phyloP scores from a whole-genome alignment of 176 grass and related monocot genomes.

The Saccharum officinarum region DNA sequence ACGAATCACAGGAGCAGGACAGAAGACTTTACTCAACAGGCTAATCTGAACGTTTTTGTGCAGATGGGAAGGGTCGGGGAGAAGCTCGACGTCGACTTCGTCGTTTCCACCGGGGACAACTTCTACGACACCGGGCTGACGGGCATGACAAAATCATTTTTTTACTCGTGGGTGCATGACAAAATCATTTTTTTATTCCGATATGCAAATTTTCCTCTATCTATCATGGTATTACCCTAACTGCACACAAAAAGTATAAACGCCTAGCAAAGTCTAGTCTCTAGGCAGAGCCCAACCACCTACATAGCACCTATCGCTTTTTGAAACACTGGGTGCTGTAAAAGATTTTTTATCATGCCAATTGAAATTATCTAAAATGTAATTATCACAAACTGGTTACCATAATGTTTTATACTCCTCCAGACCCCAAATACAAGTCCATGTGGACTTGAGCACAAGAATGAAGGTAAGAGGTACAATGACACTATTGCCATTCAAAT shows the following conservation, averaged over 20 bases:
- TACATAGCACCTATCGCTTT: too few relatives aligned
- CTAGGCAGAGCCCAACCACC: not conserved
- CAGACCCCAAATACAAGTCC: not conserved
- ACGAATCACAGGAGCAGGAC: not conserved
- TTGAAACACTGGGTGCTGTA: not conserved
- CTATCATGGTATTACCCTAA: not conserved
- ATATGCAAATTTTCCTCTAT: not conserved
- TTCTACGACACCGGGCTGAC: conserved; percentile 58
- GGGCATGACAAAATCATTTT: not conserved
- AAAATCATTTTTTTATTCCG: not conserved
- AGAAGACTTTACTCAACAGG: not conserved
- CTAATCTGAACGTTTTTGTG: not conserved
- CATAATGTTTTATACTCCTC: not conserved
- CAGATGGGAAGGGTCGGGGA: conserved; percentile 79
- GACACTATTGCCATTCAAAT: not conserved
- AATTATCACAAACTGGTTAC: not conserved
- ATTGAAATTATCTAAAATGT: conserved; percentile 2
- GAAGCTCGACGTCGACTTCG: conserved; percentile 71
- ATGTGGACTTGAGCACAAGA: not conserved
- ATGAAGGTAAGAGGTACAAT: not conserved
- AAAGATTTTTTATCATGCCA: conserved; percentile 10
- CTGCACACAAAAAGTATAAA: not conserved
- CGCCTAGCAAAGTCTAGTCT: not conserved
- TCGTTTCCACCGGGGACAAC: conserved; percentile 80
- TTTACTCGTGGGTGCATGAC: not conserved